These are phyloP conservation scores for Saccharum hybrid DNA, from an alignment of 202 grass and related monocot species.

Conservation along the genomic window DNA sequence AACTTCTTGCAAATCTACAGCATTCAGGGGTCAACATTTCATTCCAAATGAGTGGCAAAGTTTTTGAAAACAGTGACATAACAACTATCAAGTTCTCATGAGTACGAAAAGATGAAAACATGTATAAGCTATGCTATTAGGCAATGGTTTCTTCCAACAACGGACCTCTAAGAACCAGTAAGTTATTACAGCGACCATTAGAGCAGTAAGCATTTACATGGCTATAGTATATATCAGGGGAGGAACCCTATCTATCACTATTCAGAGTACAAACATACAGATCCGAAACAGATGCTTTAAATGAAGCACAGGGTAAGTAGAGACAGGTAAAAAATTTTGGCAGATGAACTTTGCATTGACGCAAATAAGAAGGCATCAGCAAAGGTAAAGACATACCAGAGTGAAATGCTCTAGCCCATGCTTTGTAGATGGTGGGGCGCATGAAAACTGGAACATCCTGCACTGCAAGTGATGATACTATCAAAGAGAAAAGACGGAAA, in stretches of 20 bases:
- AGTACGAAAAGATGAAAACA: too few relatives aligned
- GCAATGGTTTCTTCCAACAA: neutral
- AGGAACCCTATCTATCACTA: constrained; percentile 14
- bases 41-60: too few relatives aligned
- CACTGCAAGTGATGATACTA: neutral
- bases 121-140: neutral
- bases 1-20: too few relatives aligned
- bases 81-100: too few relatives aligned
- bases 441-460: constrained; percentile 70
- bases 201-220: neutral
- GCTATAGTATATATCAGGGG: neutral
- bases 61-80: too few relatives aligned
- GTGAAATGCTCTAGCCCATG: constrained; percentile 85
- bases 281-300: constrained; percentile 1
- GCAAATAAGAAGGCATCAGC: neutral
- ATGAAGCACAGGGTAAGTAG: neutral
- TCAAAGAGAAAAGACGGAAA: neutral
- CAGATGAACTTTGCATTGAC: neutral
- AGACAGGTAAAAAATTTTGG: neutral
- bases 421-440: constrained; percentile 64
- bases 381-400: constrained; percentile 50
- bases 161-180: neutral
- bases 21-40: too few relatives aligned
- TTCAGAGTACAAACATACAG: neutral
- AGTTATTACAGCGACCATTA: too few relatives aligned